Base-by-base conservation (phyloP, 805 yeast genomes). In the Danielozyma ontarioensis region DNA sequence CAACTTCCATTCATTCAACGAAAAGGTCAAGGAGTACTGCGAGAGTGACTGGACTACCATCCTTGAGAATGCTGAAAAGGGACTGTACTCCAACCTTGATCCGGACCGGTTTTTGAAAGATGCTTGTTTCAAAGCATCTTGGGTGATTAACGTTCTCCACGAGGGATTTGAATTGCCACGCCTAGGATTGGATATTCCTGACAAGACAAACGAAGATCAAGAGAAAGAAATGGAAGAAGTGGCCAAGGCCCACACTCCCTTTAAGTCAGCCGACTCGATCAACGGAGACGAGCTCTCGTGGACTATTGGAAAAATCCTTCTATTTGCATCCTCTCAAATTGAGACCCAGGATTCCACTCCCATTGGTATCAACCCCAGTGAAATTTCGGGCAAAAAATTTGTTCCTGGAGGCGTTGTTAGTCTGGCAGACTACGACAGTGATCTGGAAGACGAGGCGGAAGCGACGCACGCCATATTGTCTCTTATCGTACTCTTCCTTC, bases 51-150 rank as follows among this genome's bases (percentile, higher is more conserved):
- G 97, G 97, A 43, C 54, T 2, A 50, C 59, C 1, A 61, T 73
- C 15, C 55, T 82, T 17, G 59, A 65, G 29, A 57, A 65, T 18
- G 72, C 78, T 25, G 67, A 69, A 29, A 54, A 72, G 1, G 86
- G 88, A 4, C 61, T 62, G 25, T 85, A 82, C 51, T 72, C 78
- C 13, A 66, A 70, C 22, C 64, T 84, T 16, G 64, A 72, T 19
- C 75, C 80, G 0, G 59, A 63, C 10, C 51, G 42, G 25, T 70
- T 74, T 36, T 62, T 93, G 23, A 68, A 64, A 34, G 81, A 79
- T 40, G 85, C 95, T 2, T 93, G 98, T 54, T 93, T 93, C 65
- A 93, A 93, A 50, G 94, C 96, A 4, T 78, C 85, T 36, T 93
- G 98, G 97, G 88, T 93, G 2, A 68, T 88, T 25, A 88, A 83